Conservation (phyloP, 306 rosid genomes). For the Cucumis hystrix region DNA sequence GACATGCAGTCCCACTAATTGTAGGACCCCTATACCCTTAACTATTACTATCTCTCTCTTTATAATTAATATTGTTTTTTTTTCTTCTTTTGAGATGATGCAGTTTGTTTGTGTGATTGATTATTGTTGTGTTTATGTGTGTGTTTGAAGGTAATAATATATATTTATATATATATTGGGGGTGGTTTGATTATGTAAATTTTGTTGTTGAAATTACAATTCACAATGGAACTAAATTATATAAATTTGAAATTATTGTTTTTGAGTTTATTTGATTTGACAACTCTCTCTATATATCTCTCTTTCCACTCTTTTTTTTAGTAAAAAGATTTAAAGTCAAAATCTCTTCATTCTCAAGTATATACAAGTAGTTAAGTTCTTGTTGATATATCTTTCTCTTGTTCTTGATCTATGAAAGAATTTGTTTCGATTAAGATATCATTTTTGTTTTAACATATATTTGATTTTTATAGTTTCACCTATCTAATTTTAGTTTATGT, state of each 20-base stretch:
- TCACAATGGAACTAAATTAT: background rate
- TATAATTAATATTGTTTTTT: no score
- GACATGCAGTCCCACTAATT: slow-evolving; percentile 33
- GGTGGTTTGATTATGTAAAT: background rate
- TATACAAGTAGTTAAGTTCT: no score
- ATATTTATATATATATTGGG: background rate
- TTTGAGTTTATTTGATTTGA: background rate
- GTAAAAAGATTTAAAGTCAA: no score
- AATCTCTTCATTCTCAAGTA: no score
- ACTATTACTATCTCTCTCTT: no score
- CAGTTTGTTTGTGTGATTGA: background rate
- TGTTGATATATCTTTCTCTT: no score
- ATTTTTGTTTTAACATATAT: no score
- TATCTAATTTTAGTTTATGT: no score
- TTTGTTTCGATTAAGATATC: no score
- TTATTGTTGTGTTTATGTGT: background rate
- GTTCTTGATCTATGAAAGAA: background rate
- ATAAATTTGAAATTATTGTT: background rate
- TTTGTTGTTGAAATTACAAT: background rate
- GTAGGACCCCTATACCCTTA: background rate
- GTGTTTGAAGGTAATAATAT: background rate
- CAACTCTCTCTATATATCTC: background rate
- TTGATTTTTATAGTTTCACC: no score
- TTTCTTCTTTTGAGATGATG: no score
- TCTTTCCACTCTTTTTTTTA: no score